A percentile compares a stretch with the other conserved stretches of the same genome.
Conservation (phyloP, 176 grass and related monocot species). For the Juncus effusus region DNA sequence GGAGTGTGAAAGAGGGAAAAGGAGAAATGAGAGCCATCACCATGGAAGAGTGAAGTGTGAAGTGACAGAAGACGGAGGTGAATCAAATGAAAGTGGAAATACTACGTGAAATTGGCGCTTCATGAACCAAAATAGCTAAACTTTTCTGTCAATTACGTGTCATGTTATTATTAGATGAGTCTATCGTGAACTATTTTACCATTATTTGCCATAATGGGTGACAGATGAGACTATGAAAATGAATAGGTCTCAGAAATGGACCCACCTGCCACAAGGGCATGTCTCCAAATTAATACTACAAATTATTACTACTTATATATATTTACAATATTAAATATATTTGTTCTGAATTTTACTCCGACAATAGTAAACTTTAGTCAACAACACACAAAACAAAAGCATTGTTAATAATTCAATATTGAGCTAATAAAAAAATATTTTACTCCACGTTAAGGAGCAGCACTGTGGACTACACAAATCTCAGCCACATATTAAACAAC, state of each 20-base stretch:
- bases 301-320: too few species aligned
- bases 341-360: neutral
- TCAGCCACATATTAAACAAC: neutral
- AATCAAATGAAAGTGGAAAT: neutral
- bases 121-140: too few species aligned
- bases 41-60: neutral
- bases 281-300: neutral
- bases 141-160: too few species aligned
- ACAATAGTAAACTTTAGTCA: neutral
- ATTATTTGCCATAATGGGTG: constrained; percentile 22
- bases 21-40: neutral
- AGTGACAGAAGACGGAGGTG: neutral
- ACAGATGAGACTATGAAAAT: constrained; percentile 11
- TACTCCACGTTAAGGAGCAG: too few species aligned
- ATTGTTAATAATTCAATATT: neutral
- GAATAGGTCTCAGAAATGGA: constrained; percentile 6
- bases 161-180: too few species aligned
- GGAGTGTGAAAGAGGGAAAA: neutral
- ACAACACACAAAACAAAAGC: neutral
- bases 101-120: too few species aligned
- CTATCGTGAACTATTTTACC: too few species aligned
- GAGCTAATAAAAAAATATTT: neutral
- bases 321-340: neutral
- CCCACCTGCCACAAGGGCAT: constrained; percentile 16
- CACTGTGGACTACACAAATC: neutral